Base-by-base conservation (phyloP, 1,284 basidiomycete genomes). In the Chiua sp. region DNA sequence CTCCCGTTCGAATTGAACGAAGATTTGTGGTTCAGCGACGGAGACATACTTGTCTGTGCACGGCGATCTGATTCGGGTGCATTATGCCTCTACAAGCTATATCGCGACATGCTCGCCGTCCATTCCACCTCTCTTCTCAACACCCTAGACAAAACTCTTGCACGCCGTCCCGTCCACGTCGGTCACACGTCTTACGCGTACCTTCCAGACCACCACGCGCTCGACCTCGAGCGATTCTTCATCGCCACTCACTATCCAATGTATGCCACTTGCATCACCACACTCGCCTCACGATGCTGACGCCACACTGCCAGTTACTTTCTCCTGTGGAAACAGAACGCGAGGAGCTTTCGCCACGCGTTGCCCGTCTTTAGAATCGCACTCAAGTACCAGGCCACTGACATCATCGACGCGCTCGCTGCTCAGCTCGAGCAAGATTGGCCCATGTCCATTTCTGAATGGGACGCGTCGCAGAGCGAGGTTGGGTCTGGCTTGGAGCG, bases 171-270 rank as follows among this genome's bases (percentile, higher is more conserved):
- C 2, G 23, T 60, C 3, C 32, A 50, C 32, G 32, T 60, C 4
- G 56, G 39, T 26, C 10, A 48, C 39, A 50, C 47, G 13, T 20
- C 39, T 6, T 60, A 58, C 33, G 56, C 47, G 18, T 53, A 50
- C 51, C 51, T 58, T 37, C 30, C 35, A 32, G 47, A 49, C 16
- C 50, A 60, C 32, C 44, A 59, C 20, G 56, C 51, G 23, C 51
- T 60, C n/a, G 51, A 60, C 47, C 56, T 60, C 32, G 59, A 57
- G 51, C 56, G 50, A 16, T 49, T 60, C 37, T 59, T 60, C 18
- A 10, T 60, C 30, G 55, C 55, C 13, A 44, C 46, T 20, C 48
- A 44, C 22, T 58, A 60, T 22, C 50, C 55, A 33, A 58, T 28
- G 55, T 53, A 48, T 18, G 58, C 20, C 49, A 52, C 28, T 2